Conservation (phyloP, 805 yeast species). For the Starmerella vaccinii region DNA sequence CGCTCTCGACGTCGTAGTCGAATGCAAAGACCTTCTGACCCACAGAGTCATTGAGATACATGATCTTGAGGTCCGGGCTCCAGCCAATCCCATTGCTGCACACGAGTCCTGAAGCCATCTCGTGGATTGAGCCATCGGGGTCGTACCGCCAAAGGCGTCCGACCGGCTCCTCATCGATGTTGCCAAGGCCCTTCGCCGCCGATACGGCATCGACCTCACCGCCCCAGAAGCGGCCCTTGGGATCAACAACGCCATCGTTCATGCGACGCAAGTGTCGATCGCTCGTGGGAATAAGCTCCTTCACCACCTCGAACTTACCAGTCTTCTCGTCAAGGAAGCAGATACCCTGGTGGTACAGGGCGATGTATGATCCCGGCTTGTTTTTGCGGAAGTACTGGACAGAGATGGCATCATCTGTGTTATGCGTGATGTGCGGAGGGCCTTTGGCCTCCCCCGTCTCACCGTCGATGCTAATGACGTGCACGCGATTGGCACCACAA, state of each 20-base stretch:
- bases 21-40: slow-evolving; percentile 40
- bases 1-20: slow-evolving; percentile 34
- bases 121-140: slow-evolving; percentile 29
- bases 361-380: slow-evolving; percentile 28
- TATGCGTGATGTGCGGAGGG: slow-evolving; percentile 19
- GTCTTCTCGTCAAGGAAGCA: slow-evolving; percentile 32
- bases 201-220: slow-evolving; percentile 31
- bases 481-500: slow-evolving; percentile 28
- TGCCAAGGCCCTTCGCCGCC: slow-evolving; percentile 26
- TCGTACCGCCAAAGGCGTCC: slow-evolving; percentile 33
- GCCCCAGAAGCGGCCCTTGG: slow-evolving; percentile 62
- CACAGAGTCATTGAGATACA: slow-evolving; percentile 47
- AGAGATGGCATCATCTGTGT: slow-evolving; percentile 29
- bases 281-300: slow-evolving; percentile 28
- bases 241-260: slow-evolving; percentile 75
- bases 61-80: slow-evolving; percentile 33
- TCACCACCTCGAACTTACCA: slow-evolving; percentile 29
- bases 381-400: slow-evolving; percentile 30
- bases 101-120: slow-evolving; percentile 29
- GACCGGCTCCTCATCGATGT: slow-evolving; percentile 25
- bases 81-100: slow-evolving; percentile 56
- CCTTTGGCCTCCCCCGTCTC: slow-evolving; percentile 23
- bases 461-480: slow-evolving; percentile 27
- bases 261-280: slow-evolving; percentile 38
- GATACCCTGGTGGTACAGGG: slow-evolving; percentile 31